Percentiles rank a stretch among this genome's conserved stretches.
Evolutionary conservation across 2,329 filamentous ascomycete genomes (phyloP).

Genomic region (Claviceps africana): DNA sequence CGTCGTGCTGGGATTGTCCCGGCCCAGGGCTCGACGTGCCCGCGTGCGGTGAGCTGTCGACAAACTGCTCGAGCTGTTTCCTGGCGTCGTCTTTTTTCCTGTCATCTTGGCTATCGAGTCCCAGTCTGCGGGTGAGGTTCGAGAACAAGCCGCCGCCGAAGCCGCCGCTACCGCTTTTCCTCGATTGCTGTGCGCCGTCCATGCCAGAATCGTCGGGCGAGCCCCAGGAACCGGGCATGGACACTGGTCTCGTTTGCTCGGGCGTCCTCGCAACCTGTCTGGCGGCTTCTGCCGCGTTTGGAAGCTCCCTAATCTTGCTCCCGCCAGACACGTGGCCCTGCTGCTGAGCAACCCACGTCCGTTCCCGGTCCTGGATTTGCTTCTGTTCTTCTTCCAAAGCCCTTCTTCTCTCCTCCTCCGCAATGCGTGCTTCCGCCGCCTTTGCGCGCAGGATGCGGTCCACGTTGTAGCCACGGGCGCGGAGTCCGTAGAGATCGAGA

Average conservation of each 20-base stretch:
- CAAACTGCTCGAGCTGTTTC: conserved; percentile 29
- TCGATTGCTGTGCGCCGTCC: conserved; percentile 19
- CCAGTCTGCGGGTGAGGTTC: conserved; percentile 51
- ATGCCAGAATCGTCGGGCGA: conserved; percentile 39
- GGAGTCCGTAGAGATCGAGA: conserved; percentile 66
- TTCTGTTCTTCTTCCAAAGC: conserved; percentile 60
- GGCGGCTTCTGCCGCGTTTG: conserved; percentile 20
- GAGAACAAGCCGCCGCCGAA: conserved; percentile 49
- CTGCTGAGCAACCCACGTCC: conserved; percentile 24
- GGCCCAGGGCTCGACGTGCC: conserved; percentile 1
- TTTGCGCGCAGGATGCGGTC: conserved; percentile 83
- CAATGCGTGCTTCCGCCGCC: conserved; percentile 74
- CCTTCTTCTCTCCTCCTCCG: conserved; percentile 66
- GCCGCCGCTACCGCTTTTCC: conserved; percentile 27
- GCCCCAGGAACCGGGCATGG: conserved; percentile 67
- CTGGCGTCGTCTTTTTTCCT: conserved; percentile 26
- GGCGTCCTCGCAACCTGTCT: conserved; percentile 27
- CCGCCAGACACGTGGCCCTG: conserved; percentile 17
- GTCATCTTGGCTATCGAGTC: conserved; percentile 39
- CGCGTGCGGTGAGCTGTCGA: conserved; percentile 19
- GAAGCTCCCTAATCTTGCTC: conserved; percentile 4
- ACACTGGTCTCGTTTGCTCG: conserved; percentile 20
- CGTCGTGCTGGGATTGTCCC: conserved; percentile 21
- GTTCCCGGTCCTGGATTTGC: conserved; percentile 43
- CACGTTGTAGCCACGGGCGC: conserved; percentile 87